These are phyloP conservation scores for Magnusiomyces fungicola DNA, from an alignment of 1,139 yeast species.

Conservation along the genomic window DNA sequence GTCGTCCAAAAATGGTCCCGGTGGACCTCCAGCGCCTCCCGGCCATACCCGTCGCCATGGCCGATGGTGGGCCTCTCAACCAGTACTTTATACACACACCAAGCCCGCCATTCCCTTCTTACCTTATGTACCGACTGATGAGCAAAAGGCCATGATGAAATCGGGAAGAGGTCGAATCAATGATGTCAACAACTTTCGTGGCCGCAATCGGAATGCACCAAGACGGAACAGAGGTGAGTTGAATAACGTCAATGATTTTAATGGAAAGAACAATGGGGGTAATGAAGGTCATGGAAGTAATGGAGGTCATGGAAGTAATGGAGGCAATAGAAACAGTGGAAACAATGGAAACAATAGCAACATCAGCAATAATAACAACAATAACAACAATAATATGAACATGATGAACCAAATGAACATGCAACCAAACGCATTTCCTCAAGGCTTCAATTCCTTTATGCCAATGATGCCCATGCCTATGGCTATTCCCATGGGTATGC, in stretches of 20 bases:
- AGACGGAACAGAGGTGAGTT: neutral
- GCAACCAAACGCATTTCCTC: too few relatives aligned
- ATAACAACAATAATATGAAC: neutral
- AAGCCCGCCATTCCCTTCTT: neutral
- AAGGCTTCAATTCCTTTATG: neutral
- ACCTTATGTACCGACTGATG: neutral
- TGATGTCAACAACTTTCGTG: too few relatives aligned
- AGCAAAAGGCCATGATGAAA: too few relatives aligned
- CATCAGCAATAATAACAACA: neutral
- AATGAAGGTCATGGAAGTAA: neutral
- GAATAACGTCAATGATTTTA: too few relatives aligned
- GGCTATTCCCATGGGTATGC: constrained; percentile 2
- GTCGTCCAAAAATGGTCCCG: too few relatives aligned
- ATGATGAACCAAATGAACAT: too few relatives aligned
- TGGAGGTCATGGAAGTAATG: neutral
- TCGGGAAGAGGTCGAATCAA: too few relatives aligned
- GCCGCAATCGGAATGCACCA: too few relatives aligned
- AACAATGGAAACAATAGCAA: neutral
- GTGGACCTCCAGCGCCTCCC: too few relatives aligned
- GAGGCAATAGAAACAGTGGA: neutral
- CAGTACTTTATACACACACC: neutral
- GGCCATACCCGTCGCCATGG: neutral
- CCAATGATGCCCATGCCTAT: neutral
- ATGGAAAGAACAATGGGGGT: too few relatives aligned
- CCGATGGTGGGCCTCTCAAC: neutral